Conservation (phyloP, 2,329 filamentous ascomycete genomes). For the Fusarium marasasianum region DNA sequence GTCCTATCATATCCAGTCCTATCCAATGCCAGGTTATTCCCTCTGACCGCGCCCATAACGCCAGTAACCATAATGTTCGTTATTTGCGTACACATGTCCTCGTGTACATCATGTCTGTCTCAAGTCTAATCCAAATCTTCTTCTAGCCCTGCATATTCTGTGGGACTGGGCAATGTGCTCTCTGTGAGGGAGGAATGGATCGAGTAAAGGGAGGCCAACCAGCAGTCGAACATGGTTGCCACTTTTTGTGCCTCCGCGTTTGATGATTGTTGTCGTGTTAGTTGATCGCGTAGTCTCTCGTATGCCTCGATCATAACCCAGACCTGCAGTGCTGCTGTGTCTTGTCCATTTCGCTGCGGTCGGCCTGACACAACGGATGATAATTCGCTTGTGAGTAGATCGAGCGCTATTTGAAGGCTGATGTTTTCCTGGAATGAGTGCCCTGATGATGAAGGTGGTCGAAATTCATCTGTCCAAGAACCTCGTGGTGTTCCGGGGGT, state of each 20-base stretch:
- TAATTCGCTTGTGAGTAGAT: slow-evolving; percentile 61
- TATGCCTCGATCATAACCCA: slow-evolving; percentile 69
- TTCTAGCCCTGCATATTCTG: slow-evolving; percentile 44
- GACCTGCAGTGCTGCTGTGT: slow-evolving; percentile 59
- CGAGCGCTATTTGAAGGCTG: slow-evolving; percentile 60
- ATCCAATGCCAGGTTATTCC: slow-evolving; percentile 13
- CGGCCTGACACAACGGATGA: slow-evolving; percentile 51
- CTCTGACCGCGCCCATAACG: slow-evolving; percentile 29
- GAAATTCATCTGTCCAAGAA: slow-evolving; percentile 17
- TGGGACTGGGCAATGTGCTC: slow-evolving; percentile 38
- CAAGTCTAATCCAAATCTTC: slow-evolving; percentile 37
- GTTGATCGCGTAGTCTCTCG: slow-evolving; percentile 60
- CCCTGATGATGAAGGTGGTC: slow-evolving; percentile 22
- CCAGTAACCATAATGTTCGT: slow-evolving; percentile 17
- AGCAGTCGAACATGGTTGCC: slow-evolving; percentile 58
- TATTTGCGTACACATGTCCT: background rate
- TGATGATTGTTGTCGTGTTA: slow-evolving; percentile 48
- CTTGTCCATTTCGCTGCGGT: slow-evolving; percentile 36
- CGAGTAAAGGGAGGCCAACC: slow-evolving; percentile 59
- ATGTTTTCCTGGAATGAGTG: slow-evolving; percentile 48
- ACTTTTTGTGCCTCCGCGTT: slow-evolving; percentile 46
- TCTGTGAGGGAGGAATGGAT: slow-evolving; percentile 52
- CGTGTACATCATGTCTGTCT: slow-evolving; percentile 14
- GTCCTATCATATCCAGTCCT: background rate
- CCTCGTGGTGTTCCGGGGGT: slow-evolving; percentile 22